phyloP scores from a whole-genome alignment of 768 basidiomycete species.

The Termitomyces sp. region DNA sequence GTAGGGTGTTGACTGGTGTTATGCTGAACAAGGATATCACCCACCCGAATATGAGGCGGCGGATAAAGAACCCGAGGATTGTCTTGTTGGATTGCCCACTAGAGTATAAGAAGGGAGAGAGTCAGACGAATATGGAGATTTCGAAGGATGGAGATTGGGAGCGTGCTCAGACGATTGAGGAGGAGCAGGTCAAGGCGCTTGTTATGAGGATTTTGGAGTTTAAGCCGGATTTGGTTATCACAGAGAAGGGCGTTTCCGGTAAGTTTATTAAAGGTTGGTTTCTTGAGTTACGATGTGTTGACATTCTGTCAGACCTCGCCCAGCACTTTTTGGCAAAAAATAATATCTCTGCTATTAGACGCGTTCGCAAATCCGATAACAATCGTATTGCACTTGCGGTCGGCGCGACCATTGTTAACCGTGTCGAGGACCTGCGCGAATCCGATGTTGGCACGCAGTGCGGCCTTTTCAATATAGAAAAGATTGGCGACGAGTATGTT shows the following conservation, averaged over 20 bases:
- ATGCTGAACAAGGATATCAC: slow-evolving; percentile 99
- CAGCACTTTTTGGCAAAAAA: slow-evolving; percentile 87
- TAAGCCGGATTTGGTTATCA: slow-evolving; percentile 92
- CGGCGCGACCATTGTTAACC: slow-evolving; percentile 95
- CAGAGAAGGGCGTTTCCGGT: slow-evolving; percentile 98
- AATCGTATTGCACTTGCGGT: slow-evolving; percentile 96
- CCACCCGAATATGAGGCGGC: slow-evolving; percentile 92
- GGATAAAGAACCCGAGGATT: slow-evolving; percentile 87
- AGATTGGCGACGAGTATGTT: slow-evolving; percentile 89
- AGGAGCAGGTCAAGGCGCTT: slow-evolving; percentile 90
- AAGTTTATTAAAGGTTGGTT: slow-evolving; percentile 23
- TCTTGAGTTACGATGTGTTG: neutral
- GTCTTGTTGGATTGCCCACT: slow-evolving; percentile 90
- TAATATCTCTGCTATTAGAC: slow-evolving; percentile 89
- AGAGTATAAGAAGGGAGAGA: slow-evolving; percentile 99
- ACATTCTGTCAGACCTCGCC: slow-evolving; percentile 65
- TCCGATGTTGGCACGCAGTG: slow-evolving; percentile 89
- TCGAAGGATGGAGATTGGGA: slow-evolving; percentile 93
- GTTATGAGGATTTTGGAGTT: slow-evolving; percentile 86
- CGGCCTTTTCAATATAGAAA: slow-evolving; percentile 95
- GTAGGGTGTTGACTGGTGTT: slow-evolving; percentile 80
- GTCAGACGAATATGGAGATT: slow-evolving; percentile 98
- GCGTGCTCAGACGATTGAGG: slow-evolving; percentile 89
- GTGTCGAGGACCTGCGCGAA: slow-evolving; percentile 91
- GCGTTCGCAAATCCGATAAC: slow-evolving; percentile 99